Evolutionary conservation across 352 stramenopile species (phyloP), one percentile per base, ranked within the genome.

Genomic region (Globisporangium solare): DNA sequence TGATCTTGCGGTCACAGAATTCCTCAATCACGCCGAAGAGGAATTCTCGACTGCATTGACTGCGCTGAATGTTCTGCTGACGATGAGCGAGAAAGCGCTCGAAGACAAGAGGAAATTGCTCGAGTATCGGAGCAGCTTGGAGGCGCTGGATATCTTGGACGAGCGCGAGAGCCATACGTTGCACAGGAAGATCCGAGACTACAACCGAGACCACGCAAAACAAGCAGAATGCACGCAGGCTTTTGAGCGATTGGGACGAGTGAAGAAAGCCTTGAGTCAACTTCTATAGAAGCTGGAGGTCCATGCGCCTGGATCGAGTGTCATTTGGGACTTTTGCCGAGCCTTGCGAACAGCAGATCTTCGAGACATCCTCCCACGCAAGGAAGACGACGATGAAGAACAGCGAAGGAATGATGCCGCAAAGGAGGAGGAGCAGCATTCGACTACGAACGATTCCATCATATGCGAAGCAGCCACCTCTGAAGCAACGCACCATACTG

Each of bases 1-100:
- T 20, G 68, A 77, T 2, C 56, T 94, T 11, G 79, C 78, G 0
- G 76, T 92, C 15, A 69, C 64, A 0, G 73, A 94, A 32, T 94
- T 94, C 41, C 49, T 90, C 7, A 87, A 58, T 18, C 78, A 92
- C 47, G 76, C 82, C 8, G 67, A 87, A 47, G 84, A 94, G 52
- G 81, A 91, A 51, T 75, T 89, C 31, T 89, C 79, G 24, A 94
- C 84, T 8, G 76, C 82, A 0, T 21, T 83, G 24, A 92, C 84
- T n/a, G 84, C 82, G 17, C 57, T 94, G 4, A 90, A 83, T 32
- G 79, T 94, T 8, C 47, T 94, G 24, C 51, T 92, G 6, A 71
- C 68, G 4, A 90, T 94, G 69, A 82, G 82, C 18, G 82, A 92
- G 31, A 83, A 79, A 24, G 66, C 67, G 6, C 49, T 63, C 15